Percentiles rank a stretch among this genome's conserved stretches.
phyloP scores from a whole-genome alignment of 2,329 filamentous ascomycete genomes.

The Aspergillus sp. region DNA sequence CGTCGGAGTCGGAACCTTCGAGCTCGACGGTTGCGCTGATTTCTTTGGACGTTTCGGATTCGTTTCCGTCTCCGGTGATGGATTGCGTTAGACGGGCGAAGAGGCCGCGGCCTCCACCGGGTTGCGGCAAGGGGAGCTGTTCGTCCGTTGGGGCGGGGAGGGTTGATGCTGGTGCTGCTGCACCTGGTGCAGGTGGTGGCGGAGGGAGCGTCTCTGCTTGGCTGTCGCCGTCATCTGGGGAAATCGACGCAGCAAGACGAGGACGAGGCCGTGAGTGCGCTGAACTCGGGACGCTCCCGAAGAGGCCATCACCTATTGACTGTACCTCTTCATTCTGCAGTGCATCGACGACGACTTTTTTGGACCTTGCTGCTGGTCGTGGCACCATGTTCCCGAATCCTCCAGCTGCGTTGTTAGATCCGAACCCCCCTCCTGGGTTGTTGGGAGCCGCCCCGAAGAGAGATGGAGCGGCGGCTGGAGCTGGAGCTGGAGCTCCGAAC shows the following conservation, averaged over 20 bases:
- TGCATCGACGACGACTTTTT: not conserved
- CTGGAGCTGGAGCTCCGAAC: not conserved
- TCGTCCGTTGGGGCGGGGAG: not conserved
- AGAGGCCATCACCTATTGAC: not conserved
- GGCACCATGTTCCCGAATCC: not conserved
- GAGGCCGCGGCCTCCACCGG: not conserved
- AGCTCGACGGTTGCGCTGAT: conserved; percentile 4
- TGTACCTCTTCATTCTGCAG: not conserved
- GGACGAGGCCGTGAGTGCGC: not conserved
- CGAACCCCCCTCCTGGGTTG: not conserved
- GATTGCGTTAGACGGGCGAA: not conserved
- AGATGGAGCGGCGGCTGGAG: not conserved
- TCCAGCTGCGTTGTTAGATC: not conserved
- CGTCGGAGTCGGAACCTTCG: not conserved
- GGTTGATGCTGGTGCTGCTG: not conserved
- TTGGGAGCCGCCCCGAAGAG: not conserved
- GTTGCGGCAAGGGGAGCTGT: not conserved
- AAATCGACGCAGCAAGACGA: not conserved
- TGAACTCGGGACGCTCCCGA: not conserved
- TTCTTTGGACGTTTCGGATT: not conserved
- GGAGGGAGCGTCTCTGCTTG: not conserved
- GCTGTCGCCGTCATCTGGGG: not conserved
- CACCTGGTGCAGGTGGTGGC: not conserved
- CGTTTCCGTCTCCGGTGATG: not conserved
- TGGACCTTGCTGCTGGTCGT: not conserved